Evolutionary conservation across 805 yeast species (phyloP).

Genomic region (Allodekkera sacchari): DNA sequence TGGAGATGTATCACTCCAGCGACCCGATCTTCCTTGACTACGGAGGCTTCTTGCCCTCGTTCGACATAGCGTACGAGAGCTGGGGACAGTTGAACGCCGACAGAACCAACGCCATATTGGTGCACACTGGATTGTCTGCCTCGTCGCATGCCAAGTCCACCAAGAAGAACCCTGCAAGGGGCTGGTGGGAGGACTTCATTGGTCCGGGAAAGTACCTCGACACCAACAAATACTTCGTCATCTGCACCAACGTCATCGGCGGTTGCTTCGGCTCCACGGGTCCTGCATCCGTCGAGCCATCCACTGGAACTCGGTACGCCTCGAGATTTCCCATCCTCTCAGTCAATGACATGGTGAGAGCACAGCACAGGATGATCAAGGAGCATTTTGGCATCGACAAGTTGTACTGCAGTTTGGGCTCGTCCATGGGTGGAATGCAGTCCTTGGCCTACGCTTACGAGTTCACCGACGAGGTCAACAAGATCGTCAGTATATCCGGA

Average conservation of each 20-base stretch:
- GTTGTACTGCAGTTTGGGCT: slow-evolving; percentile 75
- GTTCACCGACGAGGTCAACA: slow-evolving; percentile 67
- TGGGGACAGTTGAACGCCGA: slow-evolving; percentile 72
- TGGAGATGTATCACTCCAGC: slow-evolving; percentile 43
- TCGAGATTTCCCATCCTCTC: slow-evolving; percentile 84
- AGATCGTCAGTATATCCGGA: slow-evolving; percentile 76
- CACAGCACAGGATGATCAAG: slow-evolving; percentile 63
- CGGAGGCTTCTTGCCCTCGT: slow-evolving; percentile 71
- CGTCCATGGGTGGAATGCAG: slow-evolving; percentile 99
- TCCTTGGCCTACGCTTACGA: slow-evolving; percentile 80
- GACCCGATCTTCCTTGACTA: slow-evolving; percentile 67
- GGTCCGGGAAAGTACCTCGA: slow-evolving; percentile 79
- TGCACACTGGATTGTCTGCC: slow-evolving; percentile 90
- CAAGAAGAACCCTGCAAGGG: slow-evolving; percentile 54
- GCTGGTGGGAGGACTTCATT: slow-evolving; percentile 96
- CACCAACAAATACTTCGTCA: slow-evolving; percentile 70
- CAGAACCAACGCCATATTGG: slow-evolving; percentile 62
- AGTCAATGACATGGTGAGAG: slow-evolving; percentile 84
- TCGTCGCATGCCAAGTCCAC: slow-evolving; percentile 91
- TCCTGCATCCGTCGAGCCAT: slow-evolving; percentile 74
- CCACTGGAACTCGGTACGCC: slow-evolving; percentile 59
- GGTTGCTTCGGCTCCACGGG: slow-evolving; percentile 96
- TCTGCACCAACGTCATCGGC: slow-evolving; percentile 88
- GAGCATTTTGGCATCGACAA: slow-evolving; percentile 55
- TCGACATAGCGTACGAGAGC: slow-evolving; percentile 82